These are phyloP conservation scores for Stipa capillata DNA, from an alignment of 176 grass and related monocot species.

Conservation along the genomic window DNA sequence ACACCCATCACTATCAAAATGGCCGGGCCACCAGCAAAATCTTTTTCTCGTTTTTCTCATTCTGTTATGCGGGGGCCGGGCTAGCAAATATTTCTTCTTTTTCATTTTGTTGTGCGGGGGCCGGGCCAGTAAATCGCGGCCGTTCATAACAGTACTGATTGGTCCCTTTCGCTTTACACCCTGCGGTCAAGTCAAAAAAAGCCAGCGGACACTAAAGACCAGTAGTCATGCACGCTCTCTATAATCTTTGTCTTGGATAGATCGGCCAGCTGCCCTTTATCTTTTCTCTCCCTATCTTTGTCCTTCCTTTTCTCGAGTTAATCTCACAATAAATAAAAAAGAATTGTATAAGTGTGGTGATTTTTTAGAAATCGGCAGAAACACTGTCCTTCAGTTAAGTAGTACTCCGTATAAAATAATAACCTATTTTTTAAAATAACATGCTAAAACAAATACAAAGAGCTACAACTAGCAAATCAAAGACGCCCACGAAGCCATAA, in stretches of 20 bases:
- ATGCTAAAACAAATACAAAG: no score
- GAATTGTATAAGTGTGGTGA: no score
- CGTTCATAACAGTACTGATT: slow-evolving; percentile 32
- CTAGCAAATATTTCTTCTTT: background rate
- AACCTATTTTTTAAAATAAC: no score
- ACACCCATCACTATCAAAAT: background rate
- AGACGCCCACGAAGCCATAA: no score
- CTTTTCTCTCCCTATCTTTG: background rate
- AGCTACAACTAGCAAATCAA: no score
- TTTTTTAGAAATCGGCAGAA: no score
- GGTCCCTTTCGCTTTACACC: slow-evolving; percentile 41
- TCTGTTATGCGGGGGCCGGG: background rate
- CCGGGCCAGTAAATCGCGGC: slow-evolving; percentile 16
- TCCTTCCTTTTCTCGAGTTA: background rate
- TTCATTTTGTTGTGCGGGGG: background rate
- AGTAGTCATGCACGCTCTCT: background rate
- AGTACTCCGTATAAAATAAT: no score
- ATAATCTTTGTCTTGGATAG: background rate
- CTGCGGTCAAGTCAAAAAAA: slow-evolving; percentile 35
- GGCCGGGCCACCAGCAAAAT: background rate
- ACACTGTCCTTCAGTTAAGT: no score
- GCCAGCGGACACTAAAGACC: slow-evolving; percentile 20
- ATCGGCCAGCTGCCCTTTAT: background rate
- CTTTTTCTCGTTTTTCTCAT: background rate
- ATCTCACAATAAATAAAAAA: background rate